These are phyloP conservation scores for Saccharomycopsis babjevae DNA, from an alignment of 805 yeast species.

Conservation along the genomic window DNA sequence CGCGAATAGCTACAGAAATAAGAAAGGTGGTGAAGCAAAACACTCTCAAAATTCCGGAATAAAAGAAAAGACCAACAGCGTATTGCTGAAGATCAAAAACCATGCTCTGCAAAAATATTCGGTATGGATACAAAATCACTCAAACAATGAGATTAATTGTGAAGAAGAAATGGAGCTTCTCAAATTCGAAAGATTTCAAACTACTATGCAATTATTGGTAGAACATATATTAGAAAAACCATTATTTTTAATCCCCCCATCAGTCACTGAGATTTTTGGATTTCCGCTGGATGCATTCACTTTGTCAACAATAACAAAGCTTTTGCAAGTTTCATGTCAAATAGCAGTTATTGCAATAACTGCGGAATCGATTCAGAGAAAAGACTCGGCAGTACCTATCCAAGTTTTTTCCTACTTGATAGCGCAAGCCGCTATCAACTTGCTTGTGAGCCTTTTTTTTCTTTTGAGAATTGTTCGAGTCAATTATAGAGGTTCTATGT, in stretches of 20 bases:
- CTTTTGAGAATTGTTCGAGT: constrained; percentile 10
- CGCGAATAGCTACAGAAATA: too few relatives aligned
- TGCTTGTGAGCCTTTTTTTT: constrained; percentile 13
- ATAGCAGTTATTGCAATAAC: constrained; percentile 10
- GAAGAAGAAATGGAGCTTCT: not conserved
- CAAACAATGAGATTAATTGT: not conserved
- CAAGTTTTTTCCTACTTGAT: constrained; percentile 16
- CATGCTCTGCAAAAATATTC: not conserved
- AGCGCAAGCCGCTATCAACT: constrained; percentile 15
- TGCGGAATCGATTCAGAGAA: constrained; percentile 9
- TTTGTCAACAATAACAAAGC: constrained; percentile 6
- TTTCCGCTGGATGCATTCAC: constrained; percentile 13
- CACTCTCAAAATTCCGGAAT: not conserved
- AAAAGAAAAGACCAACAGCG: not conserved
- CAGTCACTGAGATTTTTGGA: constrained; percentile 4
- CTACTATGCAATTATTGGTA: not conserved
- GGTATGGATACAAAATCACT: not conserved
- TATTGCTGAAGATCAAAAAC: not conserved
- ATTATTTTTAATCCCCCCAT: constrained; percentile 9
- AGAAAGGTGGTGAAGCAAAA: not conserved
- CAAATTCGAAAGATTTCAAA: not conserved
- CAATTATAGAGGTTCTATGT: constrained; percentile 10
- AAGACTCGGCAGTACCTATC: constrained; percentile 8
- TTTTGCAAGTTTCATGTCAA: constrained; percentile 14
- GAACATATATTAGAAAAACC: constrained; percentile 4